These are phyloP conservation scores for Lactarius deliciosus DNA, from an alignment of 768 basidiomycete species.

Conservation along the genomic window DNA sequence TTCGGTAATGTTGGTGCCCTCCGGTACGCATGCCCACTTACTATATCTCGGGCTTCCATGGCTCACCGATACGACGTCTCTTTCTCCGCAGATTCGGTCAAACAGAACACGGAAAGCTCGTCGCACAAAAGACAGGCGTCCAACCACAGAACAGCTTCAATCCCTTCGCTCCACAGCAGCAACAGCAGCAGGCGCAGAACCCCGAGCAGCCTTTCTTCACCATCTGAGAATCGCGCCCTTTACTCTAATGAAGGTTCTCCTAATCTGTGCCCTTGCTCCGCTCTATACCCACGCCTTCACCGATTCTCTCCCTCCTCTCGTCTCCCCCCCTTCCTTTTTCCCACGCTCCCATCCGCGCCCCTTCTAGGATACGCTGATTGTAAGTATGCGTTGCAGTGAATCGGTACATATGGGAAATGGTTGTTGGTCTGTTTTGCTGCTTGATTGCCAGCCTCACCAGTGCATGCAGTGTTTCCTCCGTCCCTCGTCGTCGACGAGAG, in stretches of 20 bases:
- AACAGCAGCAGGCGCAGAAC: slow-evolving; percentile 49
- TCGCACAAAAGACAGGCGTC: slow-evolving; percentile 37
- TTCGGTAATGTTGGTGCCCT: slow-evolving; percentile 87
- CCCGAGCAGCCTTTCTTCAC: slow-evolving; percentile 39
- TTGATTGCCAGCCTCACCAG: background rate
- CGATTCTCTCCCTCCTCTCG: no score
- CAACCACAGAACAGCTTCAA: slow-evolving; percentile 45
- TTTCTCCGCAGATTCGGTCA: slow-evolving; percentile 44
- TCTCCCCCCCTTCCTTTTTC: background rate
- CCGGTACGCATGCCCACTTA: slow-evolving; percentile 47
- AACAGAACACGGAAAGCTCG: slow-evolving; percentile 33
- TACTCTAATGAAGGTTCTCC: background rate
- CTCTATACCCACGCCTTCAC: slow-evolving; percentile 19
- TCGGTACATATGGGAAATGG: slow-evolving; percentile 11
- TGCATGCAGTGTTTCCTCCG: background rate
- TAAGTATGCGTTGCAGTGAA: slow-evolving; percentile 16
- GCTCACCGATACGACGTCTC: slow-evolving; percentile 1
- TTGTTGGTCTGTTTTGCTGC: background rate
- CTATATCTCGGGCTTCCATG: background rate
- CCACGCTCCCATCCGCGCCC: background rate
- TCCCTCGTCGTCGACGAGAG: background rate
- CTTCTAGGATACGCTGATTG: slow-evolving; percentile 3
- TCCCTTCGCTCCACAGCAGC: slow-evolving; percentile 65
- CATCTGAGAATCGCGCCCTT: slow-evolving; percentile 27
- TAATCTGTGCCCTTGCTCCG: background rate